phyloP scores from a whole-genome alignment of 2,329 filamentous ascomycete species.

The Aaosphaeria pasadenensis region DNA sequence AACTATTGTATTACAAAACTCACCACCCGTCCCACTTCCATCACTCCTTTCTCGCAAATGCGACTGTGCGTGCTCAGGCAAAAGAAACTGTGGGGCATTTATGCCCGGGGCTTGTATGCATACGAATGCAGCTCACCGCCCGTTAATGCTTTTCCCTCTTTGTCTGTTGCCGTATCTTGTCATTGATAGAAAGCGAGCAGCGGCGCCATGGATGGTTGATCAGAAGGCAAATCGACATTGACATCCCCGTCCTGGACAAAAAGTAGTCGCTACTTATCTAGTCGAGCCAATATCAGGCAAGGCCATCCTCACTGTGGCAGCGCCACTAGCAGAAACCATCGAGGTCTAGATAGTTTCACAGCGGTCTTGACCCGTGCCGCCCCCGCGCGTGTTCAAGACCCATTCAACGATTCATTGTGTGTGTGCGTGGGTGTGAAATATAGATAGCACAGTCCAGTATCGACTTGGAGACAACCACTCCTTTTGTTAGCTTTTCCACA shows the following conservation, averaged over 20 bases:
- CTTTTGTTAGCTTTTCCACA: not conserved
- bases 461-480: not conserved
- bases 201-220: no score
- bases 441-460: not conserved
- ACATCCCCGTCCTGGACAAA: not conserved
- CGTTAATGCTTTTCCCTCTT: not conserved
- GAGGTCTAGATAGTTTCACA: not conserved
- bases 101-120: not conserved
- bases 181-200: not conserved
- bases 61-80: no score
- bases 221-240: not conserved
- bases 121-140: not conserved
- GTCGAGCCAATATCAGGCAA: not conserved
- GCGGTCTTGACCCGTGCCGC: not conserved
- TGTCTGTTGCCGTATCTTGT: not conserved
- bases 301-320: not conserved
- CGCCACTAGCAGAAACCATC: not conserved
- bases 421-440: not conserved
- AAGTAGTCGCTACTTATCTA: not conserved
- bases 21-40: no score
- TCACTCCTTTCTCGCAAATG: no score
- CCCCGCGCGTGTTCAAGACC: not conserved
- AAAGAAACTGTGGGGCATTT: no score
- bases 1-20: no score
- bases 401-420: not conserved